Conservation (phyloP, 1,284 basidiomycete species). For the Puccinia brachypodii region DNA sequence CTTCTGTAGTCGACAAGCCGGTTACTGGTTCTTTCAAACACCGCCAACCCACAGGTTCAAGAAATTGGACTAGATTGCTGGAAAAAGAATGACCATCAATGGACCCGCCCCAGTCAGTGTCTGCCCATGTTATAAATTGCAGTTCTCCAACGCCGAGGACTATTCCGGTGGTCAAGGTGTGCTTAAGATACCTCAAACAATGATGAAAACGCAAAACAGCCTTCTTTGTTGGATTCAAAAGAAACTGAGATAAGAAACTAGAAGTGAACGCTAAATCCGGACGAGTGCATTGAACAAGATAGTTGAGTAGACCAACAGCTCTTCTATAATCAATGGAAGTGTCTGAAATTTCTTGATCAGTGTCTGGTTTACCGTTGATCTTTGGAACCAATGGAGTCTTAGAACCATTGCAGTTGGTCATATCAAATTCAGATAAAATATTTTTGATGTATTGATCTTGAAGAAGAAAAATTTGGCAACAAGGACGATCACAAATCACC, state of each 20-base stretch:
- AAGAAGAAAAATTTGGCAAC: background rate
- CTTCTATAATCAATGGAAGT: background rate
- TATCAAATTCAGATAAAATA: background rate
- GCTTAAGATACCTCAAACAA: background rate
- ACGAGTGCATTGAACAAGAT: constrained; percentile 13
- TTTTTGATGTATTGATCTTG: background rate
- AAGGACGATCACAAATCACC: background rate
- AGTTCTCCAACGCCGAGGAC: background rate
- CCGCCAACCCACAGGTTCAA: background rate
- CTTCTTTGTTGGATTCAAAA: background rate
- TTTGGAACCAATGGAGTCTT: background rate
- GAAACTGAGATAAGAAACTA: background rate
- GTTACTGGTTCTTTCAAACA: constrained; percentile 2
- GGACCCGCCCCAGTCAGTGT: background rate
- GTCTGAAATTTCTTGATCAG: no score
- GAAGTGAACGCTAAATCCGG: background rate
- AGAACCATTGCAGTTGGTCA: background rate
- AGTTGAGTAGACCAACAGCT: constrained; percentile 6
- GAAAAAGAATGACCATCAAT: background rate
- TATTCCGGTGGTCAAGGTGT: background rate
- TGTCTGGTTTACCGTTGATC: background rate
- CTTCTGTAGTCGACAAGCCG: background rate
- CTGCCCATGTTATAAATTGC: background rate
- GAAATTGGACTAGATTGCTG: background rate
- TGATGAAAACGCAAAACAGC: background rate